Conservation (phyloP, 495 filamentous ascomycete species). For the Acidiella bohemica region DNA sequence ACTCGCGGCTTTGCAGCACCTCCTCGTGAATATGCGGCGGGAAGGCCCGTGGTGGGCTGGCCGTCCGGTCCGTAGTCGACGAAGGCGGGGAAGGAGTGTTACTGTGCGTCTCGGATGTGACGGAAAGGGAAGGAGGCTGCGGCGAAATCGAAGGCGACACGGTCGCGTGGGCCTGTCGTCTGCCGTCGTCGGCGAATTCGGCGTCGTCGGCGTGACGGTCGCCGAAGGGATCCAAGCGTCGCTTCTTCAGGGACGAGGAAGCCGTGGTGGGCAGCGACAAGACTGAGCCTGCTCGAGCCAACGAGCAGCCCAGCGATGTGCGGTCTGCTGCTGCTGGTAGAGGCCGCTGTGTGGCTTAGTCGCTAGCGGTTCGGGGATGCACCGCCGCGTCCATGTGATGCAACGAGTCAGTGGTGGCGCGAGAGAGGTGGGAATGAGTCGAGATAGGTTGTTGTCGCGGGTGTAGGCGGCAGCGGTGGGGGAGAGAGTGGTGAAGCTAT, state of each 20-base stretch:
- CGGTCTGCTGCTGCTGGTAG: background rate
- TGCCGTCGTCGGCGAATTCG: slow-evolving; percentile 1
- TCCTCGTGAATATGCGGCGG: slow-evolving; percentile 51
- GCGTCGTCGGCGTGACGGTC: slow-evolving; percentile 21
- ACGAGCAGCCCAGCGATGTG: slow-evolving; percentile 7
- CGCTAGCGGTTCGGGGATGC: background rate
- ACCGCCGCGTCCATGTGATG: too few relatives aligned
- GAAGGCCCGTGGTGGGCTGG: slow-evolving; percentile 38
- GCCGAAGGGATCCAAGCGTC: slow-evolving; percentile 49
- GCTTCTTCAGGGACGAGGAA: slow-evolving; percentile 70
- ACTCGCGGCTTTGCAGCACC: slow-evolving; percentile 24
- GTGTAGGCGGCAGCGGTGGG: too few relatives aligned
- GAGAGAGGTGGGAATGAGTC: too few relatives aligned
- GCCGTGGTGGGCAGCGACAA: too few relatives aligned
- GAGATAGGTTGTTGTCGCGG: too few relatives aligned
- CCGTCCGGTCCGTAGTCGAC: slow-evolving; percentile 15
- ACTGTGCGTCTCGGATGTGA: slow-evolving; percentile 11
- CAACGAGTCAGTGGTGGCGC: too few relatives aligned
- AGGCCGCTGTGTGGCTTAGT: background rate
- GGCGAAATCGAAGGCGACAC: slow-evolving; percentile 11
- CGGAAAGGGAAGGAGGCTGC: slow-evolving; percentile 1
- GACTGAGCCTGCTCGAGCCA: too few relatives aligned
- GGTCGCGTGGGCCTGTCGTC: background rate
- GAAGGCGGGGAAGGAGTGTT: slow-evolving; percentile 24
- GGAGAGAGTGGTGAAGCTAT: too few relatives aligned